These are phyloP conservation scores for Paraphoma sp. DNA, from an alignment of 2,329 filamentous ascomycete genomes.

Conservation along the genomic window DNA sequence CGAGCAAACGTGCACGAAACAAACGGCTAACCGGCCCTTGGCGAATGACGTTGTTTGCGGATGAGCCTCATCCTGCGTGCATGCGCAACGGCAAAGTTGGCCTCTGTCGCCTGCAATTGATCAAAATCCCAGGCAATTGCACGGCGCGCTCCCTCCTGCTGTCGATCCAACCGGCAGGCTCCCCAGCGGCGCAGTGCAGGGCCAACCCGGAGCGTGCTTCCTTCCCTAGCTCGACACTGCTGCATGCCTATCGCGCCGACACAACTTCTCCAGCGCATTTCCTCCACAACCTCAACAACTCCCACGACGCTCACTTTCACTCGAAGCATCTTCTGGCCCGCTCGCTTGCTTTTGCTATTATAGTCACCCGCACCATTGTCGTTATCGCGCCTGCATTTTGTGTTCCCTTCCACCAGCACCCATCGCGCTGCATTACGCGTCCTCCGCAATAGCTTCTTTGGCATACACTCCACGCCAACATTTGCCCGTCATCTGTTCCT, in stretches of 20 bases:
- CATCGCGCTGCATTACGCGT: constrained; percentile 35
- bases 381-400: constrained; percentile 22
- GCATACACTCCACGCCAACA: constrained; percentile 13
- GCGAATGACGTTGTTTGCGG: constrained; percentile 20
- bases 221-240: constrained; percentile 10
- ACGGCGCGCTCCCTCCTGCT: not conserved
- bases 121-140: not conserved
- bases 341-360: constrained; percentile 27
- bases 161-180: not conserved
- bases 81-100: constrained; percentile 4
- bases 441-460: constrained; percentile 15
- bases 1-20: constrained; percentile 1
- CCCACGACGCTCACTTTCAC: constrained; percentile 16
- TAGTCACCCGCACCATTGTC: constrained; percentile 24
- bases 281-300: constrained; percentile 2
- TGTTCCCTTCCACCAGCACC: constrained; percentile 18
- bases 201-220: constrained; percentile 7
- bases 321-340: constrained; percentile 24
- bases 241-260: not conserved
- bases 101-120: not conserved
- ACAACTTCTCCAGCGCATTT: constrained; percentile 4
- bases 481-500: constrained; percentile 19
- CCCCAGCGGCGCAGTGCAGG: constrained; percentile 1
- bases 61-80: not conserved
- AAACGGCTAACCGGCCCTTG: constrained; percentile 9